Percentiles rank a stretch among this genome's conserved stretches.
These are phyloP conservation scores for Aquilaria malaccensis DNA, from an alignment of 345 rosid species.

Conservation along the genomic window DNA sequence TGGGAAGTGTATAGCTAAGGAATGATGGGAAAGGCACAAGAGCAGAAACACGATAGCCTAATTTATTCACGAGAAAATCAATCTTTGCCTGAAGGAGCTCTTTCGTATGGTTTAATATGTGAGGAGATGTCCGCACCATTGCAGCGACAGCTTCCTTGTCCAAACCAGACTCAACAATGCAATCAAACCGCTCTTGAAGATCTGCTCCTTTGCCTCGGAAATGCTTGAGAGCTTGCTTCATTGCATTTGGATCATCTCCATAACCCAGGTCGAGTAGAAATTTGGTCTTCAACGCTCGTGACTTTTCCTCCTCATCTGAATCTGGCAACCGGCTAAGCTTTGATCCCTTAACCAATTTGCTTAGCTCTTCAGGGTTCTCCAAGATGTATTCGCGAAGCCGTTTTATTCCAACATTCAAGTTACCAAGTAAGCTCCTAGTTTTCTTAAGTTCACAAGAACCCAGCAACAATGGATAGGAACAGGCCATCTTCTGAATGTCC, in stretches of 20 bases:
- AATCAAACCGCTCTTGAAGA: constrained; percentile 75
- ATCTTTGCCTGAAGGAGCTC: constrained; percentile 46
- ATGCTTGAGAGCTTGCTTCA: constrained; percentile 36
- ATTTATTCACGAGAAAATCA: constrained; percentile 32
- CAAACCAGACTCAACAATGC: constrained; percentile 54
- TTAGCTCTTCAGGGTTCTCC: constrained; percentile 50
- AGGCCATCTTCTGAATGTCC: constrained; percentile 42
- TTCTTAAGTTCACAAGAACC: constrained; percentile 52
- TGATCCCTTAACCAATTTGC: constrained; percentile 39
- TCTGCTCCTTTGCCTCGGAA: constrained; percentile 60
- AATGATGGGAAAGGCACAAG: constrained; percentile 47
- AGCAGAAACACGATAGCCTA: constrained; percentile 49
- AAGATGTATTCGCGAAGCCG: constrained; percentile 39
- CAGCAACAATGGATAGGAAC: constrained; percentile 36
- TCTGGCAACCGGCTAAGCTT: constrained; percentile 32
- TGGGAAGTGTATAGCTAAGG: constrained; percentile 35
- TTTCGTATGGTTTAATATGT: constrained; percentile 49
- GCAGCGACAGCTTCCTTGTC: constrained; percentile 39
- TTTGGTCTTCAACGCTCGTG: constrained; percentile 37
- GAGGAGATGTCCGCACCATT: constrained; percentile 58
- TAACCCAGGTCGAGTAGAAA: constrained; percentile 57
- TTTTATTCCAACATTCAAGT: constrained; percentile 48
- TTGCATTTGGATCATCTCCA: constrained; percentile 27
- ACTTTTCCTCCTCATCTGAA: constrained; percentile 18
- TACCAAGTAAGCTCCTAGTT: constrained; percentile 32